A percentile compares a stretch with the other conserved stretches of the same genome.
Conservation (phyloP, 2,329 filamentous ascomycete species). For the Colletotrichum neosansevieriae region DNA sequence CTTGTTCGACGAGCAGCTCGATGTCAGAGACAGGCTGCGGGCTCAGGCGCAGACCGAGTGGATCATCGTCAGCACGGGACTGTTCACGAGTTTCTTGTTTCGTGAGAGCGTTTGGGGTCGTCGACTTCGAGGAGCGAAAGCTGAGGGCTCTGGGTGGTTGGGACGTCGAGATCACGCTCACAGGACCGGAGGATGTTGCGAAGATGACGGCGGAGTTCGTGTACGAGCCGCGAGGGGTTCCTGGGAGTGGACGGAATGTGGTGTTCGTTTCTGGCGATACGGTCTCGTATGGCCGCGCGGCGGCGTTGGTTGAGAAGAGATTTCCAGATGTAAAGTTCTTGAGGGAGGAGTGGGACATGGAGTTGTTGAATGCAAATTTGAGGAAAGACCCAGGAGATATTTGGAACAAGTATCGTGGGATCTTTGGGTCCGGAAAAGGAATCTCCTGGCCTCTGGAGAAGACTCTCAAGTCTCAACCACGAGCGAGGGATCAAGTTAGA, state of each 20-base stretch:
- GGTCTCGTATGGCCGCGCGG: constrained; percentile 66
- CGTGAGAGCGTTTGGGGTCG: constrained; percentile 70
- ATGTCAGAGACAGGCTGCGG: constrained; percentile 66
- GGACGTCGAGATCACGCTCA: constrained; percentile 73
- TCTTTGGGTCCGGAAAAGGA: constrained; percentile 70
- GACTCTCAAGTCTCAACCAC: constrained; percentile 70
- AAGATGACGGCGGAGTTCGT: constrained; percentile 68
- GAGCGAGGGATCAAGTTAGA: constrained; percentile 59
- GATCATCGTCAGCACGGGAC: constrained; percentile 75
- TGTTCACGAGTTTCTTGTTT: constrained; percentile 82
- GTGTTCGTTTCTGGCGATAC: constrained; percentile 74
- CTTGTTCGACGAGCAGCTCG: constrained; percentile 76
- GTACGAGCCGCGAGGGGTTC: constrained; percentile 51
- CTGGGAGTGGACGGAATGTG: constrained; percentile 51
- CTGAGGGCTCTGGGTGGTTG: constrained; percentile 70
- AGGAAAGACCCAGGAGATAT: constrained; percentile 58
- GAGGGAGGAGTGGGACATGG: constrained; percentile 63
- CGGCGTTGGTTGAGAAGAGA: constrained; percentile 62
- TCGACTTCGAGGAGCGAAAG: constrained; percentile 58
- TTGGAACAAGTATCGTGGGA: constrained; percentile 70
- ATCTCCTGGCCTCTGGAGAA: constrained; percentile 67
- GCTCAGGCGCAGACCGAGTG: constrained; percentile 63
- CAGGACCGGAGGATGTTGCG: constrained; percentile 74
- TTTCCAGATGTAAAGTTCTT: constrained; percentile 54
- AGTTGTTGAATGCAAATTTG: constrained; percentile 59